Evolutionary conservation across 257 asterid species (phyloP).

Genomic region (Scutellaria galericulata): DNA sequence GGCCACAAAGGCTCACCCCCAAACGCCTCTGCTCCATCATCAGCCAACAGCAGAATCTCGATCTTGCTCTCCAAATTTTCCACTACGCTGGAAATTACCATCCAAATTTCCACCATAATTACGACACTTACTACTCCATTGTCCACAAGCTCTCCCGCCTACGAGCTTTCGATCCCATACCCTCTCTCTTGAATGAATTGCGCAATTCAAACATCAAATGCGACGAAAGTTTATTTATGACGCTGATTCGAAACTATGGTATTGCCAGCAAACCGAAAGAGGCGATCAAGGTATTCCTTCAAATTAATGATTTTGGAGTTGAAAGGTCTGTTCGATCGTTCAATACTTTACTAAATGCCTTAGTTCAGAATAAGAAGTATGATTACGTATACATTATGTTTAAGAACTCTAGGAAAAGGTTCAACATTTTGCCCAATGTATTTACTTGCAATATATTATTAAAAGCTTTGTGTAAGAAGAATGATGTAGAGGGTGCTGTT

Average conservation of each 20-base stretch:
- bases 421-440: constrained; percentile 74
- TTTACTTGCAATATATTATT: constrained; percentile 80
- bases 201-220: constrained; percentile 52
- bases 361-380: constrained; percentile 79
- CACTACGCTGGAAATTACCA: constrained; percentile 75
- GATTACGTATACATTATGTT: constrained; percentile 78
- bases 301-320: constrained; percentile 64
- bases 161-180: constrained; percentile 66
- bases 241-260: constrained; percentile 75
- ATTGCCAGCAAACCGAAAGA: constrained; percentile 75
- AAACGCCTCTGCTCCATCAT: constrained; percentile 66
- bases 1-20: constrained; percentile 76
- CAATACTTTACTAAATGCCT: constrained; percentile 74
- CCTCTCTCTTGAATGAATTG: constrained; percentile 58
- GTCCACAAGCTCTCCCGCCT: constrained; percentile 73
- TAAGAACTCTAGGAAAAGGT: constrained; percentile 66
- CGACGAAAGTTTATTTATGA: constrained; percentile 68
- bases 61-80: constrained; percentile 80
- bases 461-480: constrained; percentile 79
- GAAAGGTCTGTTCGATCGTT: constrained; percentile 73
- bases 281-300: constrained; percentile 65
- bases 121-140: constrained; percentile 73
- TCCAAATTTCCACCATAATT: constrained; percentile 63
- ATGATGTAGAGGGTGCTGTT: constrained; percentile 63
- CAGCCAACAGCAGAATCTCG: constrained; percentile 69